Evolutionary conservation across 2,329 filamentous ascomycete species (phyloP), one percentile per base, ranked within the genome.

Genomic region (Beauveria sp.): DNA sequence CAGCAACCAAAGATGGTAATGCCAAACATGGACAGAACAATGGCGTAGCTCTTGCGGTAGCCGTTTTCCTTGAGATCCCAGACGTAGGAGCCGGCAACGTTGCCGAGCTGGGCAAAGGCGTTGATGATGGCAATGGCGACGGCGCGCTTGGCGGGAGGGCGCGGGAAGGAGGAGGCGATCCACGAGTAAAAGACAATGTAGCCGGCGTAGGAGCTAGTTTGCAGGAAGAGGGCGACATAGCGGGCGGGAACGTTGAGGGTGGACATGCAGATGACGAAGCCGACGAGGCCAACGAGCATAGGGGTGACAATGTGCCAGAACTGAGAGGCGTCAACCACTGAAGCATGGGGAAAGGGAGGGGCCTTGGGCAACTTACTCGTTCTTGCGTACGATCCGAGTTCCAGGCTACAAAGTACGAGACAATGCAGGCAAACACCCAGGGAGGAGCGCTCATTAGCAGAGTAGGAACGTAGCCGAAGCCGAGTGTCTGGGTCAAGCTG

Each of bases 11-110:
- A 41, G 37, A 85, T 79, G 0, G 84, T 83, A 46, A 84, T 66
- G 3, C 82, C 83, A 67, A 86, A 87, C 84, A 87, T 87, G 67
- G 82, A 76, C 16, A 81, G 79, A 5, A 87, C 85, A 61, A 88
- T 84, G 4, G 83, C 84, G 66, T 87, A 87, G 63, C 83, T 86
- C 73, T 83, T 80, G 64, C 84, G 79, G 75, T 79, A 87, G 0
- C 85, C 85, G 63, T 87, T 80, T 0, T 79, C 83, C 26, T 76
- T 73, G 55, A 87, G 75, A 57, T 78, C 73, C 84, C 84, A 87
- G 3, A 87, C 84, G 66, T 87, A 87, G 0, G 79, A 82, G 2
- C 84, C 84, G 0, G 84, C 84, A 0, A 84, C 77, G 67, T 84
- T 84, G 57, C 82, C 82, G 3, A 84, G 74, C 72, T 83, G 82